These are phyloP conservation scores for Citrullus colocynthis DNA, from an alignment of 306 rosid species.

Conservation along the genomic window DNA sequence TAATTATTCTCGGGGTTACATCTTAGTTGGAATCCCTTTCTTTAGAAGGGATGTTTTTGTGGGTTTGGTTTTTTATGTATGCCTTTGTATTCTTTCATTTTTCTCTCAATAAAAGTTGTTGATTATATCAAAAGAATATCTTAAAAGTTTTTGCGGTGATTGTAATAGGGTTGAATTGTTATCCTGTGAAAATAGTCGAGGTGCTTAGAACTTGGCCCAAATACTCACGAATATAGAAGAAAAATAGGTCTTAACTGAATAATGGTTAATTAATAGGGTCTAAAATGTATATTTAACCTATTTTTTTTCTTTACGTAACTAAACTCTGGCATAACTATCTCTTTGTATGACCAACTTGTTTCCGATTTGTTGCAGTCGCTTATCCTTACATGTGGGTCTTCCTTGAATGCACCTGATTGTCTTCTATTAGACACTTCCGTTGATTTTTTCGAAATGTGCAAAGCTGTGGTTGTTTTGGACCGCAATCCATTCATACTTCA, in stretches of 20 bases:
- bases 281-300: neutral
- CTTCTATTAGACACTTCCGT: neutral
- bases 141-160: neutral
- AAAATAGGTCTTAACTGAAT: neutral
- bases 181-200: neutral
- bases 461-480: neutral
- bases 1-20: no score
- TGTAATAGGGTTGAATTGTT: neutral
- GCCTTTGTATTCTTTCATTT: no score
- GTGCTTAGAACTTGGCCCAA: neutral
- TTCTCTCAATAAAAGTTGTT: no score
- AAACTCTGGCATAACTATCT: neutral
- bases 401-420: neutral
- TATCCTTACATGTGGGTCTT: neutral
- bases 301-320: neutral
- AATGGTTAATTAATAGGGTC: neutral
- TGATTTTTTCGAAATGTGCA: neutral
- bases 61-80: no score
- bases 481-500: neutral
- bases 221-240: neutral
- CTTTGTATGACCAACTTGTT: neutral
- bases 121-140: neutral
- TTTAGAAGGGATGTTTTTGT: no score
- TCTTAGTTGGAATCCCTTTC: no score
- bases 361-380: neutral